Evolutionary conservation across 2,329 filamentous ascomycete species (phyloP), one percentile per base, ranked within the genome.

Genomic region (Fusarium clavum): DNA sequence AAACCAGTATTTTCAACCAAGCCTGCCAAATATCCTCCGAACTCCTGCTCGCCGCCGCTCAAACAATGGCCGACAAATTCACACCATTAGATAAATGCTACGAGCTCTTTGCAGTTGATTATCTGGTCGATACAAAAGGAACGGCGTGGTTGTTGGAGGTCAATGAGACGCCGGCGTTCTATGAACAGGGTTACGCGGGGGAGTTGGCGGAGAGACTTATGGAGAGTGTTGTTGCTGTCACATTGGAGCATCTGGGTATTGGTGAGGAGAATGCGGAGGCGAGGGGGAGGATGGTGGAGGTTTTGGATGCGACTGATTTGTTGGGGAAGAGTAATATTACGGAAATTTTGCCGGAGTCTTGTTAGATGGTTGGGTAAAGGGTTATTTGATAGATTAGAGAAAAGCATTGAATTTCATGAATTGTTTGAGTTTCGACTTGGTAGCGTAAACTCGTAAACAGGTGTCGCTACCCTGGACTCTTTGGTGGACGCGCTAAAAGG

Each of bases 21-120:
- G 75, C 80, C 5, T 80, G 80, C 43, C 57, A 65, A 3, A 70
- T 81, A 11, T 77, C 79, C 0, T 73, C 70, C 1, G 80, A 81
- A 48, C 22, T 81, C 6, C 77, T 81, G 30, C 72, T 71, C 2
- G 80, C 77, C 0, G 79, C 80, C 4, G 78, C 73, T 0, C 73
- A 81, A 14, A 80, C 78, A 1, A 81, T 81, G 80, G 77, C 77
- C 0, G 79, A 81, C 61, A 80, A 79, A 61, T 81, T 81, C 59
- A 80, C 74, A 0, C 75, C 77, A 1, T 14, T 81, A 22, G 72
- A 81, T 16, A 79, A 77, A 43, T 81, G 78, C 58, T 81, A 81
- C 43, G 80, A 81, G 66, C 55, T 81, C 13, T 81, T 80, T 29
- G 80, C 76, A 0, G 63, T 80, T 1, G 80, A 81, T 46, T 81